Percentiles rank a stretch among this genome's conserved stretches.
Conservation (phyloP, 2,329 filamentous ascomycete species). For the Beauveria varroae region DNA sequence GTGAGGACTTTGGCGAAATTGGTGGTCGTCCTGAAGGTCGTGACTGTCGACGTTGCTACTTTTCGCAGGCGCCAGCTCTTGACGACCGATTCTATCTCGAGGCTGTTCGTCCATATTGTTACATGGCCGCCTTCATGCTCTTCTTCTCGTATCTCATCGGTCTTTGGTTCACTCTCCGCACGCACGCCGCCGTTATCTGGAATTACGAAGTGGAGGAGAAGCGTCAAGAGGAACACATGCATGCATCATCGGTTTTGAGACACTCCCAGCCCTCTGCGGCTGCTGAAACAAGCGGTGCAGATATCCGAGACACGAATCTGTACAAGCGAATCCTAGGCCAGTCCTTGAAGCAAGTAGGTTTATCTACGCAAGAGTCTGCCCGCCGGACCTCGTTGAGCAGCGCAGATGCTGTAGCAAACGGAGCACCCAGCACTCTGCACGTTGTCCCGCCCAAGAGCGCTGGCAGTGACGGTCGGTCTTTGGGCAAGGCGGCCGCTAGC, state of each 20-base stretch:
- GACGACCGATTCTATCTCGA: slow-evolving; percentile 84
- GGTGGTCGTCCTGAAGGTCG: slow-evolving; percentile 36
- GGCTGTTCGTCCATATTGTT: slow-evolving; percentile 89
- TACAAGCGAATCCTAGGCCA: slow-evolving; percentile 93
- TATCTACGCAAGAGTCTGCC: slow-evolving; percentile 43
- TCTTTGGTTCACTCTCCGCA: slow-evolving; percentile 89
- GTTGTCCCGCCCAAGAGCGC: slow-evolving; percentile 66
- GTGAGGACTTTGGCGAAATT: slow-evolving; percentile 38
- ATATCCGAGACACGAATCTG: slow-evolving; percentile 79
- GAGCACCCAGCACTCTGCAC: slow-evolving; percentile 50
- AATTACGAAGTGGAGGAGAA: slow-evolving; percentile 77
- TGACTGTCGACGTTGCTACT: slow-evolving; percentile 91
- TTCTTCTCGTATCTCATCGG: slow-evolving; percentile 93
- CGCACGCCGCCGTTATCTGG: slow-evolving; percentile 96
- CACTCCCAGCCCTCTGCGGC: slow-evolving; percentile 31
- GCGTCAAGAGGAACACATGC: slow-evolving; percentile 48
- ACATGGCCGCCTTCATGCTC: slow-evolving; percentile 73
- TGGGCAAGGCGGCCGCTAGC: slow-evolving; percentile 51
- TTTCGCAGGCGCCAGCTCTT: slow-evolving; percentile 76
- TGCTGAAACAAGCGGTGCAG: slow-evolving; percentile 46
- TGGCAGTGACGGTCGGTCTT: slow-evolving; percentile 30
- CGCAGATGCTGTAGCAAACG: slow-evolving; percentile 32
- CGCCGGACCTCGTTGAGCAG: slow-evolving; percentile 31
- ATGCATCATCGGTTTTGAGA: slow-evolving; percentile 22
- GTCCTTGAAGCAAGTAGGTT: slow-evolving; percentile 75